phyloP scores from a whole-genome alignment of 129 eudicot genomes.

The Flaveria trinervia region DNA sequence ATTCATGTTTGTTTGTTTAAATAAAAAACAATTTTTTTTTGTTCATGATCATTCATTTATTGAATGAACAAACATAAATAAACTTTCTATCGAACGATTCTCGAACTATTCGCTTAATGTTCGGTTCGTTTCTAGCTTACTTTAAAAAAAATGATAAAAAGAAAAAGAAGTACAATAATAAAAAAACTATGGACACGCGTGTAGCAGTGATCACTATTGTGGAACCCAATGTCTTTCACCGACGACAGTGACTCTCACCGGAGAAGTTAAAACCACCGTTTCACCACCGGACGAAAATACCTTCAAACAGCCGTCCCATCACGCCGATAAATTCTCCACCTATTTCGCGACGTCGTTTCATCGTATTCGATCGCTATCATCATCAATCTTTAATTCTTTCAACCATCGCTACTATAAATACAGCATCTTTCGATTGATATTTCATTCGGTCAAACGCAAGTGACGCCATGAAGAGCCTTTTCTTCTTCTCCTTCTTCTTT shows the following conservation, averaged over 20 bases:
- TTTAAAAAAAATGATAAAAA: no score
- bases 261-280: constrained; percentile 22
- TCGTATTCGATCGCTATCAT: not conserved
- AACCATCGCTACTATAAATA: constrained; percentile 21
- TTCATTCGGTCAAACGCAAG: constrained; percentile 9
- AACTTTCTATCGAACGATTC: no score
- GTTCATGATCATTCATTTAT: no score
- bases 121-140: no score
- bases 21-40: no score
- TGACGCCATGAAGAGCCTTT: constrained; percentile 36
- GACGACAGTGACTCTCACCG: constrained; percentile 23
- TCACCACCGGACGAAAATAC: constrained; percentile 28
- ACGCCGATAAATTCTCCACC: constrained; percentile 24
- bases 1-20: no score
- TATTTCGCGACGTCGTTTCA: constrained; percentile 21
- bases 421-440: constrained; percentile 7
- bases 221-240: constrained; percentile 18
- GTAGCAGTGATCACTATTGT: not conserved
- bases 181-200: not conserved
- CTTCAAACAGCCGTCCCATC: constrained; percentile 17
- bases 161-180: not conserved
- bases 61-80: no score
- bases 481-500: constrained; percentile 34
- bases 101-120: no score
- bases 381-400: constrained; percentile 2